phyloP scores from a whole-genome alignment of 192 early-diverging fungal genomes.

The Coemansia sp. region DNA sequence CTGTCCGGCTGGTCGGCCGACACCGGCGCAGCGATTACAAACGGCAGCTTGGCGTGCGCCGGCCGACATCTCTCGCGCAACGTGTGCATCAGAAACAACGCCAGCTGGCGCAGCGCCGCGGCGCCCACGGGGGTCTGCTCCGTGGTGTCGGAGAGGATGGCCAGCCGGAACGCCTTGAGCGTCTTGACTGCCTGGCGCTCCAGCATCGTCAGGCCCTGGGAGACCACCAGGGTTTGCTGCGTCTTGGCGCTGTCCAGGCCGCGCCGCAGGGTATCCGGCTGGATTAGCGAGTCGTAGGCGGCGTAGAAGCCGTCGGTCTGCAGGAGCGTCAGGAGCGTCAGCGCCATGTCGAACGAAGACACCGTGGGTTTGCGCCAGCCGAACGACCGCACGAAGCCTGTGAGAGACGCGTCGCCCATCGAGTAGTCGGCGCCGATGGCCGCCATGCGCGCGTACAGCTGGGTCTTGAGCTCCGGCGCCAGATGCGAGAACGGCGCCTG shows the following conservation, averaged over 20 bases:
- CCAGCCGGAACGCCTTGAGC: conserved; percentile 69
- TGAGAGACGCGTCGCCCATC: conserved; percentile 70
- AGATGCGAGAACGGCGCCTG: conserved; percentile 71
- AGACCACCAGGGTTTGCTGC: conserved; percentile 71
- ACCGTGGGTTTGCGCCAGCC: conserved; percentile 64
- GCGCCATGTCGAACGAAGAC: conserved; percentile 78
- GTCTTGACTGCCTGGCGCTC: conserved; percentile 77
- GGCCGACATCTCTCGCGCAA: conserved; percentile 27
- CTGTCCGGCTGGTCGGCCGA: conserved; percentile 37
- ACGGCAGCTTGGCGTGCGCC: conserved; percentile 55
- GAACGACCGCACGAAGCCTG: conserved; percentile 74
- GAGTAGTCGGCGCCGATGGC: conserved; percentile 75
- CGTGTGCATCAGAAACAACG: conserved; percentile 77
- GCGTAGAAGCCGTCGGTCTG: conserved; percentile 71
- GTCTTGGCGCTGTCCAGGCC: conserved; percentile 75
- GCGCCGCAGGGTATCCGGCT: conserved; percentile 32
- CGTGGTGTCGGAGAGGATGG: conserved; percentile 62
- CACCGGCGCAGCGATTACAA: conserved; percentile 76
- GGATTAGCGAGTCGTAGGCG: conserved; percentile 78
- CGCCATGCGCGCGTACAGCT: conserved; percentile 63
- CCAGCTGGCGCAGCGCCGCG: conserved; percentile 66
- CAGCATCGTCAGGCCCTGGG: conserved; percentile 75
- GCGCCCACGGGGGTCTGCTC: conserved; percentile 4
- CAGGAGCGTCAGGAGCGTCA: conserved; percentile 74
- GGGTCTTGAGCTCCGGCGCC: conserved; percentile 72